A percentile compares a stretch with the other conserved stretches of the same genome.
Conservation (phyloP, 768 basidiomycete genomes). For the Leccinum ochraceum region DNA sequence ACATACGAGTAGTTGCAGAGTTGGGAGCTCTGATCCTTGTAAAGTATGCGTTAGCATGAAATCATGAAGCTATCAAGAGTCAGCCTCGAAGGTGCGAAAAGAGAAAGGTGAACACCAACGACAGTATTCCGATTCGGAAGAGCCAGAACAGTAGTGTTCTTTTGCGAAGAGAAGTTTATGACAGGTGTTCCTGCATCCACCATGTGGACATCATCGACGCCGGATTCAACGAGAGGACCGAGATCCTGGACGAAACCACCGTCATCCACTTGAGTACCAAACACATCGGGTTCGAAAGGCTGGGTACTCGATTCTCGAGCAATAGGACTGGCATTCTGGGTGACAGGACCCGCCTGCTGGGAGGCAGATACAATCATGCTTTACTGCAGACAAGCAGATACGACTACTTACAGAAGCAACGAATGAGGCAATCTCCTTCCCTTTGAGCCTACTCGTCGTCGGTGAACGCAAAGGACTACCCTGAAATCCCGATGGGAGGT, state of each 20-base stretch:
- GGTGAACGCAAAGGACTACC: conserved; percentile 22
- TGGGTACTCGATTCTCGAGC: conserved; percentile 8
- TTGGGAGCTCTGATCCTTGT: conserved; percentile 39
- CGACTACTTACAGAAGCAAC: conserved; percentile 14
- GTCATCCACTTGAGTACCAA: conserved; percentile 15
- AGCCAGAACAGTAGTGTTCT: conserved; percentile 35
- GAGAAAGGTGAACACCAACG: conserved; percentile 39
- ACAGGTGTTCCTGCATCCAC: conserved; percentile 25
- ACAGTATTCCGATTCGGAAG: conserved; percentile 55
- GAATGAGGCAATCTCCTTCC: conserved; percentile 14
- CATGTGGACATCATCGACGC: conserved; percentile 39
- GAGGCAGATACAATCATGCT: not conserved
- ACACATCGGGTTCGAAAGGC: conserved; percentile 24
- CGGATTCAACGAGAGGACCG: conserved; percentile 16
- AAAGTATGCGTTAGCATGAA: conserved; percentile 60
- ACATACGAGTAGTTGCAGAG: conserved; percentile 55
- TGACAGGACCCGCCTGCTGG: conserved; percentile 15
- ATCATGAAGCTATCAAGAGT: conserved; percentile 49
- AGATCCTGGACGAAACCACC: conserved; percentile 14
- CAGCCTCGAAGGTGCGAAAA: conserved; percentile 4
- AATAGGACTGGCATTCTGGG: conserved; percentile 30
- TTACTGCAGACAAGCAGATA: not conserved
- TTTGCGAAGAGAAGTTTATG: conserved; percentile 26
- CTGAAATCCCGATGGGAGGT: conserved; percentile 31
- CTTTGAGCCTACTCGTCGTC: conserved; percentile 14